Evolutionary conservation across 1,284 basidiomycete species (phyloP), one percentile per base, ranked within the genome.

Genomic region (Ceratobasidium sp.): DNA sequence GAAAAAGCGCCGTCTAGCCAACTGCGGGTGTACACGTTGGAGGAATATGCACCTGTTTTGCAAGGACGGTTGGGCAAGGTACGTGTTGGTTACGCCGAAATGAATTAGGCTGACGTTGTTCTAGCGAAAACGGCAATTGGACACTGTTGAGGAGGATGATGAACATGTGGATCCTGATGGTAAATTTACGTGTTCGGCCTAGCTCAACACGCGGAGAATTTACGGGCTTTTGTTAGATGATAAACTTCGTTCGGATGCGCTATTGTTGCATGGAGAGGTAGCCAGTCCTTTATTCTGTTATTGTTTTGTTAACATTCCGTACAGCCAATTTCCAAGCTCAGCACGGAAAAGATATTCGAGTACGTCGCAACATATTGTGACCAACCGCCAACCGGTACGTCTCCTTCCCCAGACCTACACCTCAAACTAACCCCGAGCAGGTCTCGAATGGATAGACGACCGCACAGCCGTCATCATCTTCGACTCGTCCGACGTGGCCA

Each of bases 181-280:
- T 66, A 39, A 42, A 50, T 29, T 9, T 25, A 2, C 4, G 5
- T 5, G 33, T 36, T 11, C 11, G 33, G 33, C 11, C 33, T 36
- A 36, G 33, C 11, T 4, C 33, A 36, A 36, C 13, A 21, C 8
- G 25, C 14, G n/a, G 4, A 13, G 21, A 47, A n/a, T 41, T 66
- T 11, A 16, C 30, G 41, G n/a, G 19, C 54, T 16, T 46, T 66
- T 16, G 27, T 42, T 41, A 66, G 62, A 66, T 27, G 62, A 66
- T 44, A 66, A 66, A 30, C 62, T 25, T 13, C 62, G 62, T 1
- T 50, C 62, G 27, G 27, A 36, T 56, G 62, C 62, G 29, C 46
- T 66, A n/a, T 46, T 66, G 19, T n/a, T 66, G 23, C 62, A 66
- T 46, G 62, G 62, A 41, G 62, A 66, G 52, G 62, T 66, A 47